Base-by-base conservation (phyloP, 805 yeast genomes). In the Candida boidinii region DNA sequence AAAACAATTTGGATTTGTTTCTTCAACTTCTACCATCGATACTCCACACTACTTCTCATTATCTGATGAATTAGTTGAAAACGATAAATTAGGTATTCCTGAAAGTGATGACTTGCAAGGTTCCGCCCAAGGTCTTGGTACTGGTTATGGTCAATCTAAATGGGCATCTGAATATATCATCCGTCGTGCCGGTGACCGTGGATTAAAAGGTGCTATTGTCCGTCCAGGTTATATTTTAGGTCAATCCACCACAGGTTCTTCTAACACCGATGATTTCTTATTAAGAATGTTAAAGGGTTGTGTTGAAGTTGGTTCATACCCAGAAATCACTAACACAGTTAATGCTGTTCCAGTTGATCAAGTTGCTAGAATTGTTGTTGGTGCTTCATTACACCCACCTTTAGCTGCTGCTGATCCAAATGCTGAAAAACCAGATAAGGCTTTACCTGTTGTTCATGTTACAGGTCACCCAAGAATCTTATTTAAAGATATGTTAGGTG, bases 321-420 rank as follows among this genome's bases (percentile, higher is more conserved):
- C 99, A 22, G 82, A 81, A 49, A 87, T 92, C 44, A 58, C 73
- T 44, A 92, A 92, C 65, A 73, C 78, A 29, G 94, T 90, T 24
- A 92, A 92, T 59, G 86, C 88, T 82, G 96, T 86, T 16, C 98
- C 98, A 3, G 98, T 92, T 28, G 96, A 94, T 48, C 98, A 92
- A 51, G 98, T 92, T 43, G 97, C 99, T 1, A 72, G 94, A 29
- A 84, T 87, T 17, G 83, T 79, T 17, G 84, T 79, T 32, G 85
- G 97, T 2, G 62, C 92, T 18, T 80, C 95, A 0, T 66, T 92
- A 41, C 74, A 75, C 48, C 90, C 95, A 18, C 83, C 92, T 17
- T 48, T 50, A 25, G 46, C 58, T 16, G 47, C 46, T 2, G 62
- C 62, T 12, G 66, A 62, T 31, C 59, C 77, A 27, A 62, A 37